Evolutionary conservation across 345 rosid species (phyloP).

Genomic region (Chamaenerion angustifolium): DNA sequence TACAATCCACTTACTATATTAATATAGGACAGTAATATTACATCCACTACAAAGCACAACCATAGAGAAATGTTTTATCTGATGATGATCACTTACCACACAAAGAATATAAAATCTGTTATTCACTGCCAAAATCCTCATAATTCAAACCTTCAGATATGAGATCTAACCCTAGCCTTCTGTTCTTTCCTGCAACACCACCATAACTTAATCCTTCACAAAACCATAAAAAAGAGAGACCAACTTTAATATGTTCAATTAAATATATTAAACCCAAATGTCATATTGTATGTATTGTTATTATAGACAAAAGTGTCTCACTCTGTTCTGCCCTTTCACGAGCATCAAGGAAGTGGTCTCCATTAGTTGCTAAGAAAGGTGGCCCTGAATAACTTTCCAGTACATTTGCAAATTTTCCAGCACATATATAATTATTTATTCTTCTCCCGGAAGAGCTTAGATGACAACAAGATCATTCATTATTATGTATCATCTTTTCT

Average conservation of each 20-base stretch:
- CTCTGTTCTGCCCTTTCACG: slow-evolving; percentile 55
- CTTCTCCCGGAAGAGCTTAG: no score
- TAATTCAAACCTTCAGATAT: slow-evolving; percentile 85
- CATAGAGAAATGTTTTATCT: neutral
- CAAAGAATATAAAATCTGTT: slow-evolving; percentile 11
- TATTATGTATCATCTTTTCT: no score
- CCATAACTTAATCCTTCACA: slow-evolving; percentile 11
- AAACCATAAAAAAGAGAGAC: neutral
- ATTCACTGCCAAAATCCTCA: slow-evolving; percentile 63
- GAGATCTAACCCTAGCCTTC: slow-evolving; percentile 74
- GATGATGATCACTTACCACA: neutral
- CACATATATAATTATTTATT: no score
- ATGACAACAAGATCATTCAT: no score
- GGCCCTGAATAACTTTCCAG: slow-evolving; percentile 72
- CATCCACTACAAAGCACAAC: neutral
- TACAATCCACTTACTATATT: no score
- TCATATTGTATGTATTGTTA: no score
- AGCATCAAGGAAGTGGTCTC: slow-evolving; percentile 40
- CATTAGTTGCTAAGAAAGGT: slow-evolving; percentile 50
- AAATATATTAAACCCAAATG: no score
- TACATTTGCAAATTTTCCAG: slow-evolving; percentile 38
- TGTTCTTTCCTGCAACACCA: slow-evolving; percentile 47
- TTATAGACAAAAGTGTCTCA: slow-evolving; percentile 6
- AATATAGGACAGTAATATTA: no score
- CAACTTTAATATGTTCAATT: no score